Evolutionary conservation across 2,329 filamentous ascomycete species (phyloP), one percentile per base, ranked within the genome.

Genomic region (Cercospora zeae-maydis): DNA sequence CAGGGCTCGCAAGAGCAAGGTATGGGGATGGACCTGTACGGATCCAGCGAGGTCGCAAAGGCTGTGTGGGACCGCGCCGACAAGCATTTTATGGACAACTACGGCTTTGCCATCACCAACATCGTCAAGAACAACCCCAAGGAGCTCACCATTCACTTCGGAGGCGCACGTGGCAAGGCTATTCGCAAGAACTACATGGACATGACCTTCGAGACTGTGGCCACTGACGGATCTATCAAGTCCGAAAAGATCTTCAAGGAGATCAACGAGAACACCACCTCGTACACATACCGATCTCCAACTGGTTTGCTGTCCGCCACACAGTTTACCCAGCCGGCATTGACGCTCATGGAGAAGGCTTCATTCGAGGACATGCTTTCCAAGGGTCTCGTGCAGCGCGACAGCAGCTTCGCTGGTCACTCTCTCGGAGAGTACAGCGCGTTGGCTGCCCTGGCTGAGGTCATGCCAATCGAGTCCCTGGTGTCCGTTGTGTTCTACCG

Each of bases 231-330:
- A 27, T 86, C 86, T 36, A 92, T 96, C 81, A 98, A 97, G 80
- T 97, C 95, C 0, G 95, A 99, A 83, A 96, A 93, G 80, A 99
- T 99, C 75, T 99, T 99, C 86, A 98, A 99, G 83, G 93, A 96
- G 73, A 93, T 99, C 72, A 86, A 89, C 73, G 95, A 98, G 80
- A 88, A 84, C 75, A 98, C 93, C 1, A 91, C 90, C 5, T 98
- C 91, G 0, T 99, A 99, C 83, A 99, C 95, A 1, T 99, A 98
- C 83, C 87, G 90, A 63, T 99, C 95, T 11, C 95, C 95, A 1
- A 96, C 91, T 2, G 95, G 95, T 73, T 85, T 99, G 59, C 85
- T 99, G 39, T 99, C 95, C 37, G 95, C 96, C 3, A 99, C 95
- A 4, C 95, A 99, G 76, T 99, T 99, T 82, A 99, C 95, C 0